These are phyloP conservation scores for Patellifolia procumbens DNA, from an alignment of 179 eudicot species.

Conservation along the genomic window DNA sequence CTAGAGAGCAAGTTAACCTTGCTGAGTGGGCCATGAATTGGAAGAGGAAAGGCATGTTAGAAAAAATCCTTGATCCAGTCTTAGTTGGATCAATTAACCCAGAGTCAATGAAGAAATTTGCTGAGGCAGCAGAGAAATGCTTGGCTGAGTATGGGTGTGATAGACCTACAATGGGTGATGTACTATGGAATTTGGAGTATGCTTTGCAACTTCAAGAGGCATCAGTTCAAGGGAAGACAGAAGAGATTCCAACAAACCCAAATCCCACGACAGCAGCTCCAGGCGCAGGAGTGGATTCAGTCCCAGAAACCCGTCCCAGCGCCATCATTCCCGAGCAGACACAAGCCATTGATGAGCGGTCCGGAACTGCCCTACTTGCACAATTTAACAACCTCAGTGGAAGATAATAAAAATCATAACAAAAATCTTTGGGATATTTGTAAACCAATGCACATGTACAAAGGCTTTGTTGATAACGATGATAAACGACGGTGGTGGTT, in stretches of 20 bases:
- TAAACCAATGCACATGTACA: constrained; percentile 11
- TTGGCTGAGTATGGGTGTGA: constrained; percentile 86
- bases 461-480: constrained; percentile 4
- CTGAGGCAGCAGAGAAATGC: constrained; percentile 94
- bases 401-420: constrained; percentile 33
- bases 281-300: background rate
- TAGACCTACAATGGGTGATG: constrained; percentile 95
- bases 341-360: constrained; percentile 41
- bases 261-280: constrained; percentile 1
- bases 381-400: constrained; percentile 69
- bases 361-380: constrained; percentile 60
- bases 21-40: constrained; percentile 93
- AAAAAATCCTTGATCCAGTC: constrained; percentile 70
- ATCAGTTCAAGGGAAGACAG: constrained; percentile 46
- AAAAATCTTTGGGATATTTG: constrained; percentile 2
- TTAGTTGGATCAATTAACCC: constrained; percentile 52
- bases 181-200: constrained; percentile 87
- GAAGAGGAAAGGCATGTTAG: constrained; percentile 69
- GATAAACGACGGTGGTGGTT: background rate
- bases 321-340: constrained; percentile 36
- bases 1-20: constrained; percentile 89
- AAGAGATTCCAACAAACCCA: constrained; percentile 36
- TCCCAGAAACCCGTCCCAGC: constrained; percentile 17
- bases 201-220: constrained; percentile 85
- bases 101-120: constrained; percentile 75